Evolutionary conservation across 164 flowering plant species (phyloP), one percentile per base, ranked within the genome.

Genomic region (Annona cherimola): DNA sequence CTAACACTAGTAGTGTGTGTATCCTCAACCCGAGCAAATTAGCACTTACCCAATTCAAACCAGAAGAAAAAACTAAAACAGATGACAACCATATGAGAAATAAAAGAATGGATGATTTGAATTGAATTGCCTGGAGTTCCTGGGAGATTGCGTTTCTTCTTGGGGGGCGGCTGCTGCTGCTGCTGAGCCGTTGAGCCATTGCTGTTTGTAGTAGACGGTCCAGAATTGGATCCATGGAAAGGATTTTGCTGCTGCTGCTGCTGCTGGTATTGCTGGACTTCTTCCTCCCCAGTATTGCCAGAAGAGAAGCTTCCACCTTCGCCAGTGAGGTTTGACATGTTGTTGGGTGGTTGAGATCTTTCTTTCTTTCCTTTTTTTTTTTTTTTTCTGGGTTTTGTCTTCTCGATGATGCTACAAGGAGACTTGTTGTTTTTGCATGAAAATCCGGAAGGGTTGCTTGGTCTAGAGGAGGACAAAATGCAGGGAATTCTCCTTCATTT

Each of bases 71-170:
- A 26, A 45, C 45, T 40, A 69, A 16, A 14, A 40, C 1, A 26
- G 35, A 11, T 4, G 1, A 16, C 35, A 35, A 55, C 41, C 35
- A 50, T 14, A 65, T 12, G 11, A 71, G 41, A 70, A 46, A n/a
- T 26, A n/a, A 19, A 59, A 61, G 67, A 20, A 18, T 9, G 74
- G 4, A n/a, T 74, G 50, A 54, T 62, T 26, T 26, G 35, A 16
- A 66, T 39, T n/a, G 72, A 73, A 76, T 69, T 88, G 79, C 97
- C 97, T 84, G 97, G 97, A 71, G 86, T 92, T 83, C 97, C 97
- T 11, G 97, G 97, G 0, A 90, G 84, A 61, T 85, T 92, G 66
- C 97, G 78, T 72, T 89, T 92, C 91, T 87, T 90, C 86, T 90
- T 92, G 11, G 67, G 61, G 0, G 83, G 81, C 19, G 69, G 79